phyloP scores from a whole-genome alignment of 805 yeast species.

The Priceomyces fermenticarens region DNA sequence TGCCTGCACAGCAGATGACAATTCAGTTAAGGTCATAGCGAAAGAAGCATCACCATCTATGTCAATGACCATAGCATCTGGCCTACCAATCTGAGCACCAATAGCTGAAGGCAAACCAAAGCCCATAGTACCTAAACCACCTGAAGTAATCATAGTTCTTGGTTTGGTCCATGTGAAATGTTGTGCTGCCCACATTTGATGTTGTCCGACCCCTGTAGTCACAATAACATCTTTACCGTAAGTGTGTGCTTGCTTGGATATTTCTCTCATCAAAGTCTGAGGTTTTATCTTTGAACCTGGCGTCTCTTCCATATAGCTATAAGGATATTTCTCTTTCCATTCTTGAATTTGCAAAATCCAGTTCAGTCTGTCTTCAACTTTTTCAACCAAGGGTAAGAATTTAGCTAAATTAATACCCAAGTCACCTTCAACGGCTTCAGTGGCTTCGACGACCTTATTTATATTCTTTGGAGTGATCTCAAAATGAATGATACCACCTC shows the following conservation, averaged over 20 bases:
- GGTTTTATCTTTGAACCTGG: slow-evolving; percentile 84
- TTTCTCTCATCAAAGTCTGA: slow-evolving; percentile 81
- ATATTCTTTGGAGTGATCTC: slow-evolving; percentile 96
- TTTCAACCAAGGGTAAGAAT: slow-evolving; percentile 67
- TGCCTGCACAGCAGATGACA: slow-evolving; percentile 93
- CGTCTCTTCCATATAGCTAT: slow-evolving; percentile 75
- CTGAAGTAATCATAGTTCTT: slow-evolving; percentile 93
- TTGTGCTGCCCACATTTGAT: slow-evolving; percentile 99
- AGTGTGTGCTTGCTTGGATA: slow-evolving; percentile 65
- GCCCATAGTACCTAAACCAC: slow-evolving; percentile 99
- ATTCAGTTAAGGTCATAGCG: slow-evolving; percentile 93
- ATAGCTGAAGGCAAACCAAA: slow-evolving; percentile 96
- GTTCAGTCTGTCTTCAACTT: slow-evolving; percentile 64
- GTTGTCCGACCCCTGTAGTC: slow-evolving; percentile 99
- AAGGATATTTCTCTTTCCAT: slow-evolving; percentile 89
- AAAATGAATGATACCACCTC: slow-evolving; percentile 96
- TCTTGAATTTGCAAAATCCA: slow-evolving; percentile 74
- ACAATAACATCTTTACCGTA: slow-evolving; percentile 74
- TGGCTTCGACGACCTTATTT: slow-evolving; percentile 94
- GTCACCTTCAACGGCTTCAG: slow-evolving; percentile 96
- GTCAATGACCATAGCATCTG: slow-evolving; percentile 92
- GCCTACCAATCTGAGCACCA: slow-evolving; percentile 96
- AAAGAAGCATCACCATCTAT: slow-evolving; percentile 99
- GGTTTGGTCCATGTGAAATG: slow-evolving; percentile 93
- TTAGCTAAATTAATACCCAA: slow-evolving; percentile 73